Evolutionary conservation across 2,329 filamentous ascomycete species (phyloP).

Genomic region (Monilinia fructigena): DNA sequence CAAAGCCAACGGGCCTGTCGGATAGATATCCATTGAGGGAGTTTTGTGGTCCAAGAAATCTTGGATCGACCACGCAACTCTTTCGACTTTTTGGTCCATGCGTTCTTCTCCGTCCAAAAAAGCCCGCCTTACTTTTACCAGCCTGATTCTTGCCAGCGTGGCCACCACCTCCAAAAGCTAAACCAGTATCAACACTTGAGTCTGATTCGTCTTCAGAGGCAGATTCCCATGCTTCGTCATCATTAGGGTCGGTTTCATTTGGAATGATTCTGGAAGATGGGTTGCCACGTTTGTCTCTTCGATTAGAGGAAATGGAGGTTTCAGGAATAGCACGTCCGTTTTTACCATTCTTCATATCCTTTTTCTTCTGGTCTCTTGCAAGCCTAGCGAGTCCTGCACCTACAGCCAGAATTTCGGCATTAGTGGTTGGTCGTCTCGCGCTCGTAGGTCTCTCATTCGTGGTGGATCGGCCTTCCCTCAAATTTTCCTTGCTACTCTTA

Average conservation of each 20-base stretch:
- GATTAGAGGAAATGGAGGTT: slow-evolving; percentile 23
- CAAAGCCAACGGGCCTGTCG: slow-evolving; percentile 56
- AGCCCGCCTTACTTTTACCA: slow-evolving; percentile 25
- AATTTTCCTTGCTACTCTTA: slow-evolving; percentile 24
- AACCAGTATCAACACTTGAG: slow-evolving; percentile 53
- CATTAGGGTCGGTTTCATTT: slow-evolving; percentile 36
- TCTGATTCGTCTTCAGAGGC: slow-evolving; percentile 54
- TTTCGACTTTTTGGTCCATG: slow-evolving; percentile 42
- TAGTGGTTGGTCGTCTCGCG: slow-evolving; percentile 39
- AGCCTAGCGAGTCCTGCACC: slow-evolving; percentile 49
- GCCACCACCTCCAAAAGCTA: slow-evolving; percentile 56
- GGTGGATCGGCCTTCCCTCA: slow-evolving; percentile 30
- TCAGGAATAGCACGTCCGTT: slow-evolving; percentile 24
- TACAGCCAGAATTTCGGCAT: slow-evolving; percentile 49
- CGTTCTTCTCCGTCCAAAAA: slow-evolving; percentile 38
- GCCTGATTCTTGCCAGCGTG: slow-evolving; percentile 36
- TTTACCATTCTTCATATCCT: slow-evolving; percentile 41
- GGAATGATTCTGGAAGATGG: slow-evolving; percentile 36
- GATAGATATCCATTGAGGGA: slow-evolving; percentile 55
- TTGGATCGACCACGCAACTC: slow-evolving; percentile 56
- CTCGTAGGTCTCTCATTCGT: slow-evolving; percentile 32
- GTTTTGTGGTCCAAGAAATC: slow-evolving; percentile 59
- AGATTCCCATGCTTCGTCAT: slow-evolving; percentile 59
- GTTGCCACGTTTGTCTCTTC: slow-evolving; percentile 33
- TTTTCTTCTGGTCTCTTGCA: slow-evolving; percentile 43